Conservation (phyloP, 1,139 yeast genomes). For the Scheffersomyces titani region DNA sequence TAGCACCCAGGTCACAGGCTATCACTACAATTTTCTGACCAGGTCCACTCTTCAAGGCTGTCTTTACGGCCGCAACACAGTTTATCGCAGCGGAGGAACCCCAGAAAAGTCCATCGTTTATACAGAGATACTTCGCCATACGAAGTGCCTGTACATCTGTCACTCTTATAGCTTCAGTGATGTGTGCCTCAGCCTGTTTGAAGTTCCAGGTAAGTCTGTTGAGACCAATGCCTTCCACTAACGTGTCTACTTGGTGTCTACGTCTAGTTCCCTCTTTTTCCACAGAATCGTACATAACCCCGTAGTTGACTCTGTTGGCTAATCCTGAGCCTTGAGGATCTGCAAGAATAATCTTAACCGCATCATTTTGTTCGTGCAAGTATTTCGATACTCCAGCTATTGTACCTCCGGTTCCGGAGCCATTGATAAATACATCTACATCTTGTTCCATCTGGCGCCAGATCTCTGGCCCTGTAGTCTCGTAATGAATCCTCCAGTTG, state of each 20-base stretch:
- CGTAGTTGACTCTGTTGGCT: conserved; percentile 78
- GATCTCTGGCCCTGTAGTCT: conserved; percentile 90
- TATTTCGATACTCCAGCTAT: conserved; percentile 83
- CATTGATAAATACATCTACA: conserved; percentile 79
- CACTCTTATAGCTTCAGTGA: conserved; percentile 82
- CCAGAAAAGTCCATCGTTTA: conserved; percentile 84
- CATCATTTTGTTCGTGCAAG: conserved; percentile 53
- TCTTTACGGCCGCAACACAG: conserved; percentile 82
- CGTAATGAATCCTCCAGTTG: conserved; percentile 84
- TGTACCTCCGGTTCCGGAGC: conserved; percentile 77
- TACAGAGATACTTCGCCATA: conserved; percentile 84
- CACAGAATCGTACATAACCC: conserved; percentile 88
- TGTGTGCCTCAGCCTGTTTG: conserved; percentile 62
- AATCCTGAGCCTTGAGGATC: conserved; percentile 98
- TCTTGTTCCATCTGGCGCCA: conserved; percentile 63
- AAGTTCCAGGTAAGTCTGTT: conserved; percentile 86
- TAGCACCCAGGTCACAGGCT: conserved; percentile 88
- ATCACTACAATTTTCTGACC: conserved; percentile 81
- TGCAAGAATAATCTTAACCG: conserved; percentile 56
- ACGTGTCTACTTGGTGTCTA: conserved; percentile 93
- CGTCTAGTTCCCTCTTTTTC: conserved; percentile 93
- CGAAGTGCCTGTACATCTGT: conserved; percentile 75
- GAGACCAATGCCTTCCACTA: conserved; percentile 92
- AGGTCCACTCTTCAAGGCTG: conserved; percentile 58
- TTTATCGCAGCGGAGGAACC: conserved; percentile 93